Evolutionary conservation across 2,329 filamentous ascomycete genomes (phyloP).

Genomic region (Ophiostoma pallidulum): DNA sequence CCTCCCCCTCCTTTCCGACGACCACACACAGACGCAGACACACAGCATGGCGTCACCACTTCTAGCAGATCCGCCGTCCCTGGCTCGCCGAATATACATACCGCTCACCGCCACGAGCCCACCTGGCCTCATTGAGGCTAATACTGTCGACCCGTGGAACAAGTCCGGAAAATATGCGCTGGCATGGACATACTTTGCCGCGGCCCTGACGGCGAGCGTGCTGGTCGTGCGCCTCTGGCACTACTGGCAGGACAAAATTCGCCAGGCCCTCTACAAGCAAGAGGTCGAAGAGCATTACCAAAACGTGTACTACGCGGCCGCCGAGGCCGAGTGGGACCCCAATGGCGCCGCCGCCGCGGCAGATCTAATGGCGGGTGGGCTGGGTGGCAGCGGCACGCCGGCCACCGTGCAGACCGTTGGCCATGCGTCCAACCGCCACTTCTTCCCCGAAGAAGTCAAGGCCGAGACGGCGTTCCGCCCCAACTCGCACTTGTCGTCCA

Average conservation of each 20-base stretch:
- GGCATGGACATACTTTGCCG: conserved; percentile 80
- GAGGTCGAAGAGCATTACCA: conserved; percentile 59
- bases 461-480: conserved; percentile 48
- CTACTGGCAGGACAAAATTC: conserved; percentile 86
- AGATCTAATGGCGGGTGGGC: conserved; percentile 1
- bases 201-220: conserved; percentile 60
- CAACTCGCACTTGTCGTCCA: conserved; percentile 67
- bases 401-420: conserved; percentile 21
- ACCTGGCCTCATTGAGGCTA: conserved; percentile 51
- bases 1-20: not conserved
- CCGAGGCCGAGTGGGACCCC: conserved; percentile 39
- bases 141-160: conserved; percentile 67
- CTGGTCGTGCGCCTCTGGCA: conserved; percentile 70
- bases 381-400: not conserved
- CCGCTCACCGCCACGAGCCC: conserved; percentile 51
- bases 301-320: conserved; percentile 40
- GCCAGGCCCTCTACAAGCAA: conserved; percentile 81
- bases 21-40: not conserved
- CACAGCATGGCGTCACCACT: conserved; percentile 2
- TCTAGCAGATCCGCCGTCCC: conserved; percentile 23
- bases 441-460: conserved; percentile 59
- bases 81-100: conserved; percentile 50
- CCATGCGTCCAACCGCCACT: conserved; percentile 50
- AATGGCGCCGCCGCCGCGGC: conserved; percentile 4
- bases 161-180: conserved; percentile 77